Evolutionary conservation across 306 rosid species (phyloP).

Genomic region (Rosa rugosa): DNA sequence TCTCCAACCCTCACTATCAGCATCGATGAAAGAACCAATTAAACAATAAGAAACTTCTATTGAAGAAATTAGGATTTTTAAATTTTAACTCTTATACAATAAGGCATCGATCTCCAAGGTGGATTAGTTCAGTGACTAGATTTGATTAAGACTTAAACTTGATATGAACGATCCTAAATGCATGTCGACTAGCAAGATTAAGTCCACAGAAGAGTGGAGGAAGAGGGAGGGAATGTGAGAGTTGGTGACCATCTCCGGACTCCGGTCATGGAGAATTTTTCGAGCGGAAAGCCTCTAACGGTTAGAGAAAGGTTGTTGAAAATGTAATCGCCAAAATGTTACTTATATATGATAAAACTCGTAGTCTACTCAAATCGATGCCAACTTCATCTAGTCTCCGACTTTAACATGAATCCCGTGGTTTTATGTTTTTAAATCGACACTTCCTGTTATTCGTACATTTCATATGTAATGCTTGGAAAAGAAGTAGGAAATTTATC

Average conservation of each 20-base stretch:
- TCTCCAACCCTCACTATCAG: neutral
- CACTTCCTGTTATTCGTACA: too few species aligned
- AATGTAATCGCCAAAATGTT: neutral
- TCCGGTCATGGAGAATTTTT: neutral
- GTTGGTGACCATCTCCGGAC: neutral
- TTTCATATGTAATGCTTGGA: neutral
- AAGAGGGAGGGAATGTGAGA: neutral
- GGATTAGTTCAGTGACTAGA: neutral
- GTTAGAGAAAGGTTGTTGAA: neutral
- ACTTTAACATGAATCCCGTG: too few species aligned
- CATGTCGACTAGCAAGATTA: neutral
- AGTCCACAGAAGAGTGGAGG: neutral
- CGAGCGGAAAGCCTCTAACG: neutral
- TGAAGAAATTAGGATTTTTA: neutral
- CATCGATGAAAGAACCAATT: neutral
- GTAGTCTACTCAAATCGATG: too few species aligned
- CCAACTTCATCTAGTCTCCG: too few species aligned
- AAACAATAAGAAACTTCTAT: neutral
- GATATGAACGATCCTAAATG: neutral
- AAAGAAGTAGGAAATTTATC: neutral
- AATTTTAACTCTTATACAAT: neutral
- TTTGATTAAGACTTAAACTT: neutral
- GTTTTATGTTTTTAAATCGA: too few species aligned
- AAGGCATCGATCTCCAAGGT: neutral
- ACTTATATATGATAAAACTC: neutral